Percentiles rank a stretch among this genome's conserved stretches.
phyloP scores from a whole-genome alignment of 768 basidiomycete genomes.

The Leucosporidium creatinivorum region DNA sequence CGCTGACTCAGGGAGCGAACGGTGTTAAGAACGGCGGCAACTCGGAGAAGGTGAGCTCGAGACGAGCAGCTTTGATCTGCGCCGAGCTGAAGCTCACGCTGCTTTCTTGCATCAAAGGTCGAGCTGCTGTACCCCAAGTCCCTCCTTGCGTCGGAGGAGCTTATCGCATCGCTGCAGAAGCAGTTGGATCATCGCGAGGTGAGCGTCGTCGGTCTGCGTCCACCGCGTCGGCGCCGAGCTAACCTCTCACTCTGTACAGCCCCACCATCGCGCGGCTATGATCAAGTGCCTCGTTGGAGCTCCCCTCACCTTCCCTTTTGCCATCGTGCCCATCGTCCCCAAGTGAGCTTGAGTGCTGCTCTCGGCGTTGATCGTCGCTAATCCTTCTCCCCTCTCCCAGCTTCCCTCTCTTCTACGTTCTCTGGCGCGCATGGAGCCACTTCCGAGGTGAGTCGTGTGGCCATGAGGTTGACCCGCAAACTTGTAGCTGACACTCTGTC shows the following conservation, averaged over 20 bases:
- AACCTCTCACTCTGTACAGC: background rate
- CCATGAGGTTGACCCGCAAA: no score
- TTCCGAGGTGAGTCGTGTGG: slow-evolving; percentile 31
- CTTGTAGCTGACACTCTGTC: background rate
- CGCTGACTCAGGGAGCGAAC: background rate
- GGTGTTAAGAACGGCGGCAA: no score
- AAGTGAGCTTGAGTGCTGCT: slow-evolving; percentile 32
- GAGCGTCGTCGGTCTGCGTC: no score
- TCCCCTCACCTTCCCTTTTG: slow-evolving; percentile 42
- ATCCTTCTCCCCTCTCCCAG: background rate
- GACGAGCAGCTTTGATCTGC: no score
- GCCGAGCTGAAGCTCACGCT: background rate
- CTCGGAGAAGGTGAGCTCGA: no score
- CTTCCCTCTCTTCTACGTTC: slow-evolving; percentile 42
- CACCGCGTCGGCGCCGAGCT: no score
- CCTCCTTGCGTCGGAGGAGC: background rate
- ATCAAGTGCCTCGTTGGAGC: slow-evolving; percentile 14
- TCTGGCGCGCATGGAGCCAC: slow-evolving; percentile 41
- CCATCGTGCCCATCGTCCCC: slow-evolving; percentile 42
- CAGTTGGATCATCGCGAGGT: slow-evolving; percentile 15
- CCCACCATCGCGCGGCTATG: slow-evolving; percentile 14
- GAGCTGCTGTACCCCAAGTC: slow-evolving; percentile 21
- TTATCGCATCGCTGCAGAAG: slow-evolving; percentile 8
- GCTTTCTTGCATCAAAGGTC: slow-evolving; percentile 31
- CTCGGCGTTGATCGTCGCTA: background rate